Percentiles rank a stretch among this genome's conserved stretches.
phyloP scores from a whole-genome alignment of 257 asterid species.

The Solanum gandarillasii region DNA sequence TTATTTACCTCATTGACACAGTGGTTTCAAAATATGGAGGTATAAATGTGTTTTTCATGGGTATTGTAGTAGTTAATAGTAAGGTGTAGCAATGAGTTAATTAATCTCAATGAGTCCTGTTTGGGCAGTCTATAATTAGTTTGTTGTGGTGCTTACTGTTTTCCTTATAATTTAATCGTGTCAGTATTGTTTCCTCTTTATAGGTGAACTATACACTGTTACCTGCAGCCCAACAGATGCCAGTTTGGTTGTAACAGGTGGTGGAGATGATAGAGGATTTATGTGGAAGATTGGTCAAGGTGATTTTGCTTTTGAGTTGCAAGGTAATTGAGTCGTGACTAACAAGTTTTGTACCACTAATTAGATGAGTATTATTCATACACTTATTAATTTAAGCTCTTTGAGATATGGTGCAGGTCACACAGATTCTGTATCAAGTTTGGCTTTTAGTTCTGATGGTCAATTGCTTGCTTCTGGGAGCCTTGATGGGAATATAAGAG shows the following conservation, averaged over 20 bases:
- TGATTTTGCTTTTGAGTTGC: conserved; percentile 68
- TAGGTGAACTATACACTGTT: conserved; percentile 71
- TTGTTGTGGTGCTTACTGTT: background rate
- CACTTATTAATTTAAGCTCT: conserved; percentile 3
- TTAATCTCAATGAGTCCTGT: background rate
- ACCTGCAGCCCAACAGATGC: conserved; percentile 83
- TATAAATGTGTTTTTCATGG: background rate
- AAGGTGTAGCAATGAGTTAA: background rate
- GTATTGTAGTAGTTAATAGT: background rate
- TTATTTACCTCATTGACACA: background rate
- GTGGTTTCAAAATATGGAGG: background rate
- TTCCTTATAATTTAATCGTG: background rate
- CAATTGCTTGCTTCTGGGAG: conserved; percentile 83
- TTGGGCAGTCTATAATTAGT: background rate
- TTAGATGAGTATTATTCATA: background rate
- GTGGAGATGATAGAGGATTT: conserved; percentile 91
- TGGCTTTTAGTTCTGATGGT: conserved; percentile 83
- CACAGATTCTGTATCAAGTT: conserved; percentile 60
- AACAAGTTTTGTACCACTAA: background rate
- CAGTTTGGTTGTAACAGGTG: conserved; percentile 85
- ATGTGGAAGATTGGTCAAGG: conserved; percentile 72
- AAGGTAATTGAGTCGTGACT: conserved; percentile 30
- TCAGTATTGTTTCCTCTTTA: background rate
- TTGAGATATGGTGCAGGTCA: conserved; percentile 52
- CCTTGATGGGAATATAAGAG: conserved; percentile 66